Base-by-base conservation (phyloP, 2,329 filamentous ascomycete species). In the Cladosporium sp. region DNA sequence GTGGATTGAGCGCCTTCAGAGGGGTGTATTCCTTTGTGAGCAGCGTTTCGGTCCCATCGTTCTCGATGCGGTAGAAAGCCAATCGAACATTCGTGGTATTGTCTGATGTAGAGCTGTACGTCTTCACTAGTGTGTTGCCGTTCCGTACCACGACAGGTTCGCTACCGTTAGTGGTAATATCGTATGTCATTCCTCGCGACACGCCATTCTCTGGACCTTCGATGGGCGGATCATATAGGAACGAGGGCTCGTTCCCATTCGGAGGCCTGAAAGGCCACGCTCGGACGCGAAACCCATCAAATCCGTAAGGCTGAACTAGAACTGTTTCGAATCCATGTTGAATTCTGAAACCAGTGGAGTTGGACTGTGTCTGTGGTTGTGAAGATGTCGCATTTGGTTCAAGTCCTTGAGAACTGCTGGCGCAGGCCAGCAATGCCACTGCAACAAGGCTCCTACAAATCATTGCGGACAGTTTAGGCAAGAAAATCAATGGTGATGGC, bases 291-390 rank as follows among this genome's bases (percentile, higher is more conserved):
- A 74, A 74, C 1, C 73, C 73, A 61, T 74, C 73, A 50, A 72
- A 73, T 12, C 73, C 73, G 62, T 69, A 74, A 10, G 72, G 73
- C 52, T 75, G 72, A 4, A 75, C 69, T 1, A 74, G 63, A 1
- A 75, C 62, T 2, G 69, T 72, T 60, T 75, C 73, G 40, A 73
- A 73, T 8, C 73, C 73, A 66, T 75, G 72, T 32, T 71, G 68
- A 56, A 74, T 68, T 9, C 65, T 66, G 36, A 74, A 64, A 24
- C 66, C 66, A n/a, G 63, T 64, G 4, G 66, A 66, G 24, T 65
- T 68, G 6, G 64, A 34, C 24, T 49, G 47, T n/a, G 47, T 35
- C 22, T 49, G 47, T 19, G 47, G 8, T 20, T 35, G 28, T 20
- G 47, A 20, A 10, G 17, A 35, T 2, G 28, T 15, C 7, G 47